A percentile compares a stretch with the other conserved stretches of the same genome.
These are phyloP conservation scores for Verticillium albo-atrum DNA, from an alignment of 2,329 filamentous ascomycete genomes.

Conservation along the genomic window DNA sequence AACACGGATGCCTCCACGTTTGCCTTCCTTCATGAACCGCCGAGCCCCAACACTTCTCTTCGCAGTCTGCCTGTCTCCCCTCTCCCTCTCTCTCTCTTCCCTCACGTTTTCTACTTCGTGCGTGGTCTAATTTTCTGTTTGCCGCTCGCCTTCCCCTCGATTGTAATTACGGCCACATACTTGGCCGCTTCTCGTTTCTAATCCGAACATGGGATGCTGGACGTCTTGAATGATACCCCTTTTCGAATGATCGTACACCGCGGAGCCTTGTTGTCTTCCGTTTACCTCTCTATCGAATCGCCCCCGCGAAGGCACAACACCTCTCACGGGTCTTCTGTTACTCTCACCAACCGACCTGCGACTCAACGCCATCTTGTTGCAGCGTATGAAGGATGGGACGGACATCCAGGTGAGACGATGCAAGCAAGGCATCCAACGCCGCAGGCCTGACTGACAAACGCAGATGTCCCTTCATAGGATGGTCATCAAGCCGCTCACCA, in stretches of 20 bases:
- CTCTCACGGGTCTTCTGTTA: background rate
- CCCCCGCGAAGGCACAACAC: background rate
- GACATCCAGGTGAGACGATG: conserved; percentile 6
- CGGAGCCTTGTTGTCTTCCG: background rate
- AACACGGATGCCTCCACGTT: background rate
- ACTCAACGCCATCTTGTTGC: background rate
- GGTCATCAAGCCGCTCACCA: conserved; percentile 28
- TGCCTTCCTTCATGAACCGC: background rate
- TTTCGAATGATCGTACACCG: background rate
- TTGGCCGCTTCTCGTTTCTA: background rate
- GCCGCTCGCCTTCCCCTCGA: background rate
- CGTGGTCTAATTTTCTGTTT: conserved; percentile 4
- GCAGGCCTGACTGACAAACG: background rate
- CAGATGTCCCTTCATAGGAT: conserved; percentile 41
- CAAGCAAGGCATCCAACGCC: background rate
- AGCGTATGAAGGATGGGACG: conserved; percentile 15
- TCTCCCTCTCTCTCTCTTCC: background rate
- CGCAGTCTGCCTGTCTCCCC: background rate
- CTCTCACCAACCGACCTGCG: background rate
- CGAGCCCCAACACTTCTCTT: background rate
- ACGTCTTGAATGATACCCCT: background rate
- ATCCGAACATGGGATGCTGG: background rate
- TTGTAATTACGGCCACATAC: background rate
- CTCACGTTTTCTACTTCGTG: background rate
- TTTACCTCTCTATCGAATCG: background rate